Conservation (phyloP, 2,329 filamentous ascomycete species). For the Septoria linicola region DNA sequence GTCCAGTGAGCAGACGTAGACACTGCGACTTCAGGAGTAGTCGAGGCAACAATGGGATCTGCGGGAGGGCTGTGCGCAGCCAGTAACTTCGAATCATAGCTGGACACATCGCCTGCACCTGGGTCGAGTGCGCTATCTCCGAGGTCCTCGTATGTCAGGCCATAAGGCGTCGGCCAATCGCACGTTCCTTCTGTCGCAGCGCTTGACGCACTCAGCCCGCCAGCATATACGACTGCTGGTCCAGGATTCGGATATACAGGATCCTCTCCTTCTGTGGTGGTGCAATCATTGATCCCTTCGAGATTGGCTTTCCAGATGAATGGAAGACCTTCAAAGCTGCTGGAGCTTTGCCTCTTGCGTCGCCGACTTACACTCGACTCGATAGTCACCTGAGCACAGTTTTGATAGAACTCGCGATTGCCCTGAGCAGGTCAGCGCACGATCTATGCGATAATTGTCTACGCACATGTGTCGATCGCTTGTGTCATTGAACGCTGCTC, state of each 20-base stretch:
- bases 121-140: conserved; percentile 14
- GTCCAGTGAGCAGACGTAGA: neutral
- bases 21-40: neutral
- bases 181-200: conserved; percentile 33
- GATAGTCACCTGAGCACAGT: conserved; percentile 49
- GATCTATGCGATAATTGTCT: too few species aligned
- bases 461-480: too few species aligned
- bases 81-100: neutral
- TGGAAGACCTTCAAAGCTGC: conserved; percentile 39
- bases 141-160: conserved; percentile 30
- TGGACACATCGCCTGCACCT: neutral
- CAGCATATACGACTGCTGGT: conserved; percentile 41
- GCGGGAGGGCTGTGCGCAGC: too few species aligned
- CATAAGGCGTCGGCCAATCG: conserved; percentile 33
- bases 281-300: conserved; percentile 42
- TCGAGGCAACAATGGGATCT: neutral
- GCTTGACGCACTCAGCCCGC: conserved; percentile 34
- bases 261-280: conserved; percentile 40
- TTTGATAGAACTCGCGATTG: conserved; percentile 77
- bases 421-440: too few species aligned
- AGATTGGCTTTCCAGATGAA: conserved; percentile 48
- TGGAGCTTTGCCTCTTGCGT: conserved; percentile 21
- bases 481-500: too few species aligned
- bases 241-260: conserved; percentile 46
- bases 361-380: conserved; percentile 30